A percentile compares a stretch with the other conserved stretches of the same genome.
These are phyloP conservation scores for Priceomyces haplophilus DNA, from an alignment of 805 yeast species.

Conservation along the genomic window DNA sequence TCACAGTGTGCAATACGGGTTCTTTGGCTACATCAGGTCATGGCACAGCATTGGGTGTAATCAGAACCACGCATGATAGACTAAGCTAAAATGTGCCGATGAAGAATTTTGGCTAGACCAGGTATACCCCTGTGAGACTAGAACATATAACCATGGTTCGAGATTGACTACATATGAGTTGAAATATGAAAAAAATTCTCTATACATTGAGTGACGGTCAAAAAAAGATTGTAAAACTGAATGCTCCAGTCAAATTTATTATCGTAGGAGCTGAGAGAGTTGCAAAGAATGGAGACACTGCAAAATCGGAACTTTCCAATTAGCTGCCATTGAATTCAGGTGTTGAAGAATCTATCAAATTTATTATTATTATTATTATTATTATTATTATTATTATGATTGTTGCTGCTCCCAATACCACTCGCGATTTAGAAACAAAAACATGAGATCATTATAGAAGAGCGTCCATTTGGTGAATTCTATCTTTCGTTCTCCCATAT, in stretches of 20 bases:
- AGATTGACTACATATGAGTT: constrained; percentile 89
- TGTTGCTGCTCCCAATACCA: constrained; percentile 94
- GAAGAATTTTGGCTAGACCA: constrained; percentile 54
- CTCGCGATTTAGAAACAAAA: constrained; percentile 67
- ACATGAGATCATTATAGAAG: constrained; percentile 76
- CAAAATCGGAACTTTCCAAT: constrained; percentile 95
- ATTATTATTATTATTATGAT: too few species aligned
- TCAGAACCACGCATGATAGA: constrained; percentile 62
- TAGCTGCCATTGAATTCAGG: constrained; percentile 55
- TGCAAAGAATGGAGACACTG: constrained; percentile 91
- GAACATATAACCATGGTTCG: constrained; percentile 97
- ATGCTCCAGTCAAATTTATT: constrained; percentile 77
- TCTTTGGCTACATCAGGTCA: constrained; percentile 96
- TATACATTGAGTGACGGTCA: too few species aligned
- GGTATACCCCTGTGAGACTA: constrained; percentile 86
- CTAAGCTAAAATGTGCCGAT: constrained; percentile 27
- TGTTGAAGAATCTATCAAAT: constrained; percentile 47
- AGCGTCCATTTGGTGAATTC: constrained; percentile 78
- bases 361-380: too few species aligned
- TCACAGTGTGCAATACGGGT: constrained; percentile 96
- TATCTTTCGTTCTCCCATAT: constrained; percentile 62
- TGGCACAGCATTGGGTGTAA: constrained; percentile 94
- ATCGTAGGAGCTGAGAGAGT: constrained; percentile 96
- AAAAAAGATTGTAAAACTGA: constrained; percentile 19
- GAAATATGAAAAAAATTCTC: constrained; percentile 79